These are phyloP conservation scores for Starmera stellimalicola DNA, from an alignment of 1,139 yeast species.

Conservation along the genomic window DNA sequence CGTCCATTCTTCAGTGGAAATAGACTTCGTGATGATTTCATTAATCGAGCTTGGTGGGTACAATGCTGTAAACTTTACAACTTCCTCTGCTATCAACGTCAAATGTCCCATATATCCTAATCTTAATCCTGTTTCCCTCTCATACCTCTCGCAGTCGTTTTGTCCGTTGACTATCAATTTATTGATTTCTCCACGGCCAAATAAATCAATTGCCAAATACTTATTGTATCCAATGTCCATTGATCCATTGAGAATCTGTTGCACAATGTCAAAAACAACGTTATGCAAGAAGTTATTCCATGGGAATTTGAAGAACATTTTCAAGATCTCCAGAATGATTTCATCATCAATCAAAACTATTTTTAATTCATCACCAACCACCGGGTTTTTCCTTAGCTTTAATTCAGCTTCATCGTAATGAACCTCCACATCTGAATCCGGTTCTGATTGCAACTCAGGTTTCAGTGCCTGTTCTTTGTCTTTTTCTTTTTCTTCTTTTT, in stretches of 20 bases:
- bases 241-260: conserved; percentile 90
- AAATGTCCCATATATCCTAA: conserved; percentile 97
- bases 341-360: conserved; percentile 77
- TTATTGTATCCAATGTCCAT: conserved; percentile 90
- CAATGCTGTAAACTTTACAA: conserved; percentile 81
- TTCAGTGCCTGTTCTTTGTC: conserved; percentile 14
- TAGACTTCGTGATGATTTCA: conserved; percentile 38
- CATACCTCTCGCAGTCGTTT: conserved; percentile 57
- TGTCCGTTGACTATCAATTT: conserved; percentile 80
- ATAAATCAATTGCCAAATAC: conserved; percentile 75
- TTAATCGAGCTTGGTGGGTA: conserved; percentile 57
- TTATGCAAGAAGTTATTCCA: conserved; percentile 98
- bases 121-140: conserved; percentile 58
- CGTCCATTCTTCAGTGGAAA: conserved; percentile 51
- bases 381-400: conserved; percentile 59
- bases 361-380: conserved; percentile 84
- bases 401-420: conserved; percentile 50
- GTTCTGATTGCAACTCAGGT: conserved; percentile 16
- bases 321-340: conserved; percentile 65
- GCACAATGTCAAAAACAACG: conserved; percentile 95
- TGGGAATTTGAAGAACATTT: conserved; percentile 86
- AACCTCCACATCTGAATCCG: conserved; percentile 18
- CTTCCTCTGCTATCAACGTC: conserved; percentile 93
- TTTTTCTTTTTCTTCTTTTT: conserved; percentile 19
- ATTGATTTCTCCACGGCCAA: conserved; percentile 70